Percentiles rank a stretch among this genome's conserved stretches.
phyloP scores from a whole-genome alignment of 164 flowering plant genomes.

The Platanus orientalis region DNA sequence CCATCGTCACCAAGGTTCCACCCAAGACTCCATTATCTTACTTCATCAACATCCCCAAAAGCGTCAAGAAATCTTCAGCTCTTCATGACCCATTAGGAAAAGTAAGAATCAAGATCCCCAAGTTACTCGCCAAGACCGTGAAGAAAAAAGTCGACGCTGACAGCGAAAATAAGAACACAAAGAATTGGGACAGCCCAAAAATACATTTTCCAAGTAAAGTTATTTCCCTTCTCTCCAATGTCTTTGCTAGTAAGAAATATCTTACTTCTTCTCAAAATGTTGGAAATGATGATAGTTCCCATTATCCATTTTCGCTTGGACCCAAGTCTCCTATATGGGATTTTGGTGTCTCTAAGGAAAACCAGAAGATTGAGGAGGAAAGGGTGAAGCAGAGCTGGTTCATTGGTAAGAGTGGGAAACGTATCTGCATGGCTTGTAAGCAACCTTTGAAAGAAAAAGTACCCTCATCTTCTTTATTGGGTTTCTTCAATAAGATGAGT shows the following conservation, averaged over 20 bases:
- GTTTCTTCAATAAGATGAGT: constrained; percentile 1
- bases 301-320: too few relatives aligned
- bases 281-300: too few relatives aligned
- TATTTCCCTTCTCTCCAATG: constrained; percentile 14
- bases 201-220: constrained; percentile 6
- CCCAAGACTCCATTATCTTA: not conserved
- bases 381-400: not conserved
- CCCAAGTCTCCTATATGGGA: too few relatives aligned
- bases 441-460: not conserved
- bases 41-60: constrained; percentile 2
- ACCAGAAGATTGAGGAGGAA: too few relatives aligned
- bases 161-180: not conserved
- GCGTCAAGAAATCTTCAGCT: not conserved
- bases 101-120: constrained; percentile 14
- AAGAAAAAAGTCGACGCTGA: not conserved
- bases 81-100: not conserved
- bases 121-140: constrained; percentile 5
- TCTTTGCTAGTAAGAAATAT: constrained; percentile 9
- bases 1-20: not conserved
- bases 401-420: not conserved
- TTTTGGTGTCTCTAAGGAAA: too few relatives aligned
- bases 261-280: not conserved
- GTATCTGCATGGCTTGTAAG: not conserved
- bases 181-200: not conserved
- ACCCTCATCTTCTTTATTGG: not conserved